These are phyloP conservation scores for Musa schizocarpa DNA, from an alignment of 176 grass and related monocot genomes.

Conservation along the genomic window DNA sequence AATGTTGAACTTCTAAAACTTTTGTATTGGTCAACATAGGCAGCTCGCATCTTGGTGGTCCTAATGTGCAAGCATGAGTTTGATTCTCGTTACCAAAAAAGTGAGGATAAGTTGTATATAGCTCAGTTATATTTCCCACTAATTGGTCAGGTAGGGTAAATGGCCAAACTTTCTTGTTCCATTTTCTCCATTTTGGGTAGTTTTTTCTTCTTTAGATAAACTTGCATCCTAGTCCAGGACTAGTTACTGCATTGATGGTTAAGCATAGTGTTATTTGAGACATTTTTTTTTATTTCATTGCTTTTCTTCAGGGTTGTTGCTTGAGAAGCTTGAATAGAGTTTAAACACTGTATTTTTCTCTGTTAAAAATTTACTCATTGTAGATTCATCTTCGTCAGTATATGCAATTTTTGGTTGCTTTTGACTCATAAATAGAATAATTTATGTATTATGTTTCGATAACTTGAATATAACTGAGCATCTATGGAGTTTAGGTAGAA, in stretches of 20 bases:
- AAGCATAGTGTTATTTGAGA: not conserved
- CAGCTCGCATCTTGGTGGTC: constrained; percentile 91
- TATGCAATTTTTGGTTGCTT: not conserved
- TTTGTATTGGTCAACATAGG: constrained; percentile 36
- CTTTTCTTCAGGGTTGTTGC: not conserved
- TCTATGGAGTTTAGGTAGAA: not conserved
- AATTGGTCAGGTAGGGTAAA: constrained; percentile 63
- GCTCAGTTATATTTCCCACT: constrained; percentile 94
- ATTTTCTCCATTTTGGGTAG: not conserved
- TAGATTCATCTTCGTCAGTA: not conserved
- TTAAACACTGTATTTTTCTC: not conserved
- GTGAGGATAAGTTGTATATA: constrained; percentile 93
- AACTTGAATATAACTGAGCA: not conserved
- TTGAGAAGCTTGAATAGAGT: not conserved
- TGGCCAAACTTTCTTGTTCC: not conserved
- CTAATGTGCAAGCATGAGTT: constrained; percentile 99
- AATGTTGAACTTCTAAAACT: constrained; percentile 18
- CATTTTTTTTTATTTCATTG: not conserved
- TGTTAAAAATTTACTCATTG: not conserved
- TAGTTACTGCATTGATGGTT: not conserved
- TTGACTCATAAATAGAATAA: not conserved
- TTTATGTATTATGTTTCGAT: not conserved
- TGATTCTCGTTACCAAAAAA: constrained; percentile 89
- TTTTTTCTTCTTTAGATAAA: not conserved
- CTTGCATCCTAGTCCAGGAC: not conserved